Base-by-base conservation (phyloP, 164 flowering plant species). In the Aristolochia californica region DNA sequence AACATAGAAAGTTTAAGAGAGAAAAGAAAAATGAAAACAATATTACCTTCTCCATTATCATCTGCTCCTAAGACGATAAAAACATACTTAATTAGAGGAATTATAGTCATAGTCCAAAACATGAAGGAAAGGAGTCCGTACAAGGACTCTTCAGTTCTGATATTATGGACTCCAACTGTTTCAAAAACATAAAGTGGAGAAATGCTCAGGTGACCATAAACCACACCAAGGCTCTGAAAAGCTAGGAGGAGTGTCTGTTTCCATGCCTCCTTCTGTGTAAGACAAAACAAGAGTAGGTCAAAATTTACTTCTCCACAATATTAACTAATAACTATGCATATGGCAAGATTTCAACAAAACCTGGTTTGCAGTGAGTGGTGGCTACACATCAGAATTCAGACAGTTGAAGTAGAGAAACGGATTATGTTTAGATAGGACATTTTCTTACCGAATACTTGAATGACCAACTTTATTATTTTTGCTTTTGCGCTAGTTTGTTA, bases 181-280 rank as follows among this genome's bases (percentile, higher is more conserved):
- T 70, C 78, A 48, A 80, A 78, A 43, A 76, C 85, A 59, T 76
- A 82, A 14, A 84, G 57, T 0, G 91, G 91, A 63, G 87, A 80
- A 55, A 74, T 80, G 61, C 81, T 71, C 66, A 84, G 56, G 57
- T 78, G 87, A 25, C 91, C 91, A 59, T 76, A 84, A 61, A 82
- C 70, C 45, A 84, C 83, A 22, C 91, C 91, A 43, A 84, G 70
- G 68, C 80, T 80, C 63, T 84, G 91, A 69, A 82, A 80, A 68
- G 85, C 79, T 34, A 82, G 65, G 49, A 80, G 65, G 50, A 80
- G 67, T 7, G 77, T 79, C 10, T 62, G 74, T 69, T 61, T 78
- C 91, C 85, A 78, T 66, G 75, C 57, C 48, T 75, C 80, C 62
- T 57, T 57, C 86, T 79, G 40, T 34, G 5, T 34, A 3, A 1